Evolutionary conservation across 306 rosid species (phyloP).

Genomic region (Fagus sylvatica): DNA sequence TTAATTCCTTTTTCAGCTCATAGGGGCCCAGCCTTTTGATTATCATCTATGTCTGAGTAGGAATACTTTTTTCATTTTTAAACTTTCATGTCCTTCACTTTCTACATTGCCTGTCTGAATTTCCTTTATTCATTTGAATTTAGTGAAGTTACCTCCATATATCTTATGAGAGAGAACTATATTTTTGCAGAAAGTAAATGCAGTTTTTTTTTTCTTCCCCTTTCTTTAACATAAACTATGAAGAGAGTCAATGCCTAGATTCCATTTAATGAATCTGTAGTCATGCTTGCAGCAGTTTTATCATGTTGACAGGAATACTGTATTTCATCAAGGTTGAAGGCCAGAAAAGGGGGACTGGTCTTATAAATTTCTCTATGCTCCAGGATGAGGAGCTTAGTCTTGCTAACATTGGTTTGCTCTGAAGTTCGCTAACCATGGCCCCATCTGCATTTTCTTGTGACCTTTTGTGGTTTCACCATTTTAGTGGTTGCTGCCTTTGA

Average conservation of each 20-base stretch:
- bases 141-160: background rate
- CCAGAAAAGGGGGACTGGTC: conserved; percentile 10
- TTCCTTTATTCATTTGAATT: background rate
- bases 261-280: background rate
- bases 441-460: background rate
- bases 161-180: background rate
- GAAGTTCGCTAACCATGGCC: background rate
- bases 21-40: background rate
- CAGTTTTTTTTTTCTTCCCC: background rate
- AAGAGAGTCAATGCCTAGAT: background rate
- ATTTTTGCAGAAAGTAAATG: background rate
- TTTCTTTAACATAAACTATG: background rate
- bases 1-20: background rate
- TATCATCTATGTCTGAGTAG: background rate
- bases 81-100: background rate
- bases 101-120: background rate
- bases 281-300: conserved; percentile 1
- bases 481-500: conserved; percentile 2
- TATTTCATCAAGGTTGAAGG: conserved; percentile 12
- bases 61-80: background rate
- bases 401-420: conserved; percentile 7
- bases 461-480: conserved; percentile 4
- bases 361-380: background rate
- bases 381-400: background rate
- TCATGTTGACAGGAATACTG: background rate